phyloP scores from a whole-genome alignment of 768 basidiomycete species.

The Boletus rufocinnamomeus region DNA sequence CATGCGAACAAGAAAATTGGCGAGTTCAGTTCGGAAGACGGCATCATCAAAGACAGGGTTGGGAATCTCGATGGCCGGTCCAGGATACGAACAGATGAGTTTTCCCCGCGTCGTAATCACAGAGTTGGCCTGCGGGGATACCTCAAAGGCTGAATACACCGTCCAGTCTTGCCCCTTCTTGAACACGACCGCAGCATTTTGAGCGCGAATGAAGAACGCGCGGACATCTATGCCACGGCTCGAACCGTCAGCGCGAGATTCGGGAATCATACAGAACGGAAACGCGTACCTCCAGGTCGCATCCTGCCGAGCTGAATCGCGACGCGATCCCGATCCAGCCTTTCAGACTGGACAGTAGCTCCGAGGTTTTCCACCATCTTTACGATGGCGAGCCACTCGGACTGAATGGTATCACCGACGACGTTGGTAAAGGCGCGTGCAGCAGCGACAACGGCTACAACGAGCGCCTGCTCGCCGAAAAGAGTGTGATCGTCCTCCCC shows the following conservation, averaged over 20 bases:
- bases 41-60: constrained; percentile 29
- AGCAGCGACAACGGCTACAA: constrained; percentile 17
- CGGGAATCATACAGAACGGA: not conserved
- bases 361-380: constrained; percentile 29
- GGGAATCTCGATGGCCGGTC: constrained; percentile 42
- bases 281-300: constrained; percentile 23
- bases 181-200: constrained; percentile 51
- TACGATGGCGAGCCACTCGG: constrained; percentile 11
- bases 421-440: constrained; percentile 7
- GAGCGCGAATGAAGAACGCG: constrained; percentile 41
- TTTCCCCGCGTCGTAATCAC: constrained; percentile 44
- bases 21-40: constrained; percentile 37
- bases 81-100: constrained; percentile 47
- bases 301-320: constrained; percentile 21
- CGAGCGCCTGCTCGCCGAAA: constrained; percentile 31
- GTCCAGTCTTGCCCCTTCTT: constrained; percentile 22
- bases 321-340: not conserved
- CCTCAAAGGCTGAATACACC: constrained; percentile 38
- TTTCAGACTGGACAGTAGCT: constrained; percentile 9
- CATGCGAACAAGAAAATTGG: constrained; percentile 39
- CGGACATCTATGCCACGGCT: constrained; percentile 34
- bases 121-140: constrained; percentile 34
- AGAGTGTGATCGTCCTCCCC: constrained; percentile 33
- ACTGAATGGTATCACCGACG: not conserved
- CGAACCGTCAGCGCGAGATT: not conserved